Percentiles rank a stretch among this genome's conserved stretches.
Conservation (phyloP, 345 rosid species). For the Rhizophora mangle region DNA sequence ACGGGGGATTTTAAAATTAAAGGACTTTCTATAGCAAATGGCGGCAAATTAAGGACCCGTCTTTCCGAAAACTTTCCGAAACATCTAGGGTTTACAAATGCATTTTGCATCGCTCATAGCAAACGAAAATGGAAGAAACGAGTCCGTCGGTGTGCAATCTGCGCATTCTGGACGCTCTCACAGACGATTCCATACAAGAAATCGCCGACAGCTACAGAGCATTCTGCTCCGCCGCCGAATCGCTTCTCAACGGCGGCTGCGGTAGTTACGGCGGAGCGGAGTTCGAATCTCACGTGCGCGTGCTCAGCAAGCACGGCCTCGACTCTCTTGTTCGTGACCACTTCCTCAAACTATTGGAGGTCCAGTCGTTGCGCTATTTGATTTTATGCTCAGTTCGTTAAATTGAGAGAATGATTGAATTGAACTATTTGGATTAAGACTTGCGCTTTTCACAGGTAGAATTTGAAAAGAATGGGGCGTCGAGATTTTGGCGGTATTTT, state of each 20-base stretch:
- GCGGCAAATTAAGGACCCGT: no score
- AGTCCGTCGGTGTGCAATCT: constrained; percentile 38
- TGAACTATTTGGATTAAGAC: background rate
- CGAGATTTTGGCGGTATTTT: constrained; percentile 72
- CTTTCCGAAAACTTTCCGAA: no score
- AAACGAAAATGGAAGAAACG: constrained; percentile 38
- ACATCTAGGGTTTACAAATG: background rate
- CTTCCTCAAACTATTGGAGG: constrained; percentile 71
- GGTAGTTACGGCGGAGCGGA: constrained; percentile 40
- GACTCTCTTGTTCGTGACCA: constrained; percentile 67
- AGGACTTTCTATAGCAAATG: no score
- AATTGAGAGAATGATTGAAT: background rate
- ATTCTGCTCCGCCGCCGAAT: constrained; percentile 50
- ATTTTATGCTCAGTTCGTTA: background rate
- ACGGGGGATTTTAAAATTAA: no score
- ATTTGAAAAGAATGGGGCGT: constrained; percentile 53
- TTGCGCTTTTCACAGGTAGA: constrained; percentile 45
- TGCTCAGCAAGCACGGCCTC: constrained; percentile 71
- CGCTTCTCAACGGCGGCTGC: constrained; percentile 50
- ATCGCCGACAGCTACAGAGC: constrained; percentile 56
- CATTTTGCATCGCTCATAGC: background rate
- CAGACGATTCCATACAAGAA: constrained; percentile 48
- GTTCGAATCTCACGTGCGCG: constrained; percentile 46
- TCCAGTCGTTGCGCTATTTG: background rate
- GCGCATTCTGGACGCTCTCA: constrained; percentile 48